A percentile compares a stretch with the other conserved stretches of the same genome.
These are phyloP conservation scores for Colletotrichum orchidophilum DNA, from an alignment of 2,329 filamentous ascomycete genomes.

Conservation along the genomic window DNA sequence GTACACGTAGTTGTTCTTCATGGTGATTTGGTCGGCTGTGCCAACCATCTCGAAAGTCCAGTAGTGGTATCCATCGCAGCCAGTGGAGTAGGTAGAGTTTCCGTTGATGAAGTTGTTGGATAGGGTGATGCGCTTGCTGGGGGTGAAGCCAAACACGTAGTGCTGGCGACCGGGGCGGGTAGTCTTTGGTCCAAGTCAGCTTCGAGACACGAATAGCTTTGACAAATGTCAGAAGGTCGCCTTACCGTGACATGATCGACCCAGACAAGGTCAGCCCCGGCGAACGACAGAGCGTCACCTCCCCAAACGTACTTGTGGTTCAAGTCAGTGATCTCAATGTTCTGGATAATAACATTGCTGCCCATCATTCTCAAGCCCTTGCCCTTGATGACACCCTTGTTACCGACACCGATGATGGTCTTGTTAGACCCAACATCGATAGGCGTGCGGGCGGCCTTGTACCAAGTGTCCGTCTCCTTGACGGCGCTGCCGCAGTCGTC, in stretches of 20 bases:
- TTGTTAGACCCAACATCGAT: conserved; percentile 29
- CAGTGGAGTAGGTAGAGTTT: conserved; percentile 19
- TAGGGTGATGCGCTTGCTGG: conserved; percentile 30
- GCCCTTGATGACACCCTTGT: conserved; percentile 23
- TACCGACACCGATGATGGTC: conserved; percentile 26
- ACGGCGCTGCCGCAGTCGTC: conserved; percentile 12
- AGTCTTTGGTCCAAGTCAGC: conserved; percentile 5
- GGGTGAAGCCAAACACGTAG: conserved; percentile 27
- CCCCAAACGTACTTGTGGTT: conserved; percentile 31
- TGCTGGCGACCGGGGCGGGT: conserved; percentile 27
- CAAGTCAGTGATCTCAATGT: conserved; percentile 24
- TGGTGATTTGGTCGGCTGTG: conserved; percentile 26
- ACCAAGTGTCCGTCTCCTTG: conserved; percentile 13
- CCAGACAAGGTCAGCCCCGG: conserved; percentile 27
- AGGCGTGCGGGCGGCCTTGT: conserved; percentile 25
- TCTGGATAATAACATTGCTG: conserved; percentile 31
- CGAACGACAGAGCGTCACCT: conserved; percentile 25
- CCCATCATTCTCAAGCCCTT: conserved; percentile 26
- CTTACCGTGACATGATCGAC: conserved; percentile 30
- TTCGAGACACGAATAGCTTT: background rate
- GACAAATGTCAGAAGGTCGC: background rate
- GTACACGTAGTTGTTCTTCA: conserved; percentile 37
- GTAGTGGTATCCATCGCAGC: conserved; percentile 27
- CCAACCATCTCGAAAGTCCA: conserved; percentile 25
- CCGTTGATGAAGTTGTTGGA: conserved; percentile 33